Conservation (phyloP, 305 asterid species). For the Coffea humblotiana region DNA sequence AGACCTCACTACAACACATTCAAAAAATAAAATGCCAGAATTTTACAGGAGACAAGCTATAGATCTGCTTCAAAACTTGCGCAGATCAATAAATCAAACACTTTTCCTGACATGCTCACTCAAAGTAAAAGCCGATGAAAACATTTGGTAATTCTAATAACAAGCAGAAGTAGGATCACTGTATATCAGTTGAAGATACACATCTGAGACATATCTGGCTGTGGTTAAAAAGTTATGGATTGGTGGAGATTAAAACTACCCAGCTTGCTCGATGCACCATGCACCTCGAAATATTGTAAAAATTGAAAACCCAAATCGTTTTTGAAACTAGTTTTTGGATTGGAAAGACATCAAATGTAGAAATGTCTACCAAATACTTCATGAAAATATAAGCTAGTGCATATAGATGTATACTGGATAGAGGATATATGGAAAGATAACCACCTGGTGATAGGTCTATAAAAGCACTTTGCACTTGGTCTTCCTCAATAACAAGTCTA, state of each 20-base stretch:
- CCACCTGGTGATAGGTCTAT: slow-evolving; percentile 98
- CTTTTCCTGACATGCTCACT: background rate
- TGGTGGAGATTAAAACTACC: background rate
- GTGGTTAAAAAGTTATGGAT: background rate
- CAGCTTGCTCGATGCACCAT: background rate
- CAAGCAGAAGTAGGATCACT: background rate
- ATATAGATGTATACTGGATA: background rate
- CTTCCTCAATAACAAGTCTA: too few relatives aligned
- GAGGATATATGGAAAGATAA: slow-evolving; percentile 5
- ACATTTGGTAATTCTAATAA: background rate
- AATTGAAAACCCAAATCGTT: background rate
- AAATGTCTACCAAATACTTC: background rate
- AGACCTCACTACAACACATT: background rate
- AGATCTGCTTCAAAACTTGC: background rate
- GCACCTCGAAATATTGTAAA: background rate
- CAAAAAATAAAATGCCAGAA: background rate
- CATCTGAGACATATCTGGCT: background rate
- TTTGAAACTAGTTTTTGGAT: background rate
- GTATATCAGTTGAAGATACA: background rate
- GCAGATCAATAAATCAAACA: background rate
- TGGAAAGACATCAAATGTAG: background rate
- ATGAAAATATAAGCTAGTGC: background rate
- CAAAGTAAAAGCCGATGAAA: too few relatives aligned
- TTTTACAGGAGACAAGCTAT: background rate
- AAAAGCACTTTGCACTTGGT: slow-evolving; percentile 88